Conservation (phyloP, 805 yeast species). For the Tetrapisispora arboricola region DNA sequence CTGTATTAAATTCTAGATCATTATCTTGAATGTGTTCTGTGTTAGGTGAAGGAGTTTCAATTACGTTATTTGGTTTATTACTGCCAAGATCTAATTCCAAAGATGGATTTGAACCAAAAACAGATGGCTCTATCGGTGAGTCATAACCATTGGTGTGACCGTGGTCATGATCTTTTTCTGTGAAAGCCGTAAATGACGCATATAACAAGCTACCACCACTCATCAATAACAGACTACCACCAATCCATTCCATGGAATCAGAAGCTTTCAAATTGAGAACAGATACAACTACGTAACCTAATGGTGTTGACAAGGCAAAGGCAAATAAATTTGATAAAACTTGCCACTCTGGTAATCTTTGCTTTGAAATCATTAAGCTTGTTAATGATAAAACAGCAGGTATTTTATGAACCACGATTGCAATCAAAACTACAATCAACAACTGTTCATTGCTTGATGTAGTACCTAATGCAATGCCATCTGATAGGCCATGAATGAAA, state of each 20-base stretch:
- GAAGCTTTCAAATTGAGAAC: conserved; percentile 19
- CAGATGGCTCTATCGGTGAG: not conserved
- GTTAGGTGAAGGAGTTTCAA: not conserved
- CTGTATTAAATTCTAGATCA: not conserved
- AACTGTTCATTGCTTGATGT: conserved; percentile 33
- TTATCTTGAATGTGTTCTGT: not conserved
- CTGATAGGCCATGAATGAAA: conserved; percentile 49
- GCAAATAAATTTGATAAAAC: conserved; percentile 38
- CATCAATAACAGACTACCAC: conserved; percentile 25
- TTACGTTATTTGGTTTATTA: not conserved
- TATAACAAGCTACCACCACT: conserved; percentile 30
- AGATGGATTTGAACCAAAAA: not conserved
- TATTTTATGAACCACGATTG: conserved; percentile 51
- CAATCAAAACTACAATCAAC: conserved; percentile 38
- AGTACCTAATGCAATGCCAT: conserved; percentile 56
- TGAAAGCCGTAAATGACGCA: conserved; percentile 28
- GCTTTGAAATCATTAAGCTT: conserved; percentile 37
- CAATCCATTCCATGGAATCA: conserved; percentile 22
- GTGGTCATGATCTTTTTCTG: conserved; percentile 12
- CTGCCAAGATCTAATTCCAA: not conserved
- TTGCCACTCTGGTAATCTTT: conserved; percentile 29
- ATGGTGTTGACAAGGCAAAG: conserved; percentile 28
- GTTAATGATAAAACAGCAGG: conserved; percentile 56
- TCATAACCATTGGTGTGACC: not conserved
- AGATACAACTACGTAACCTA: conserved; percentile 23